Percentiles rank a stretch among this genome's conserved stretches.
Conservation (phyloP, 192 early-diverging fungal genomes). For the Haplosporangium gracile region DNA sequence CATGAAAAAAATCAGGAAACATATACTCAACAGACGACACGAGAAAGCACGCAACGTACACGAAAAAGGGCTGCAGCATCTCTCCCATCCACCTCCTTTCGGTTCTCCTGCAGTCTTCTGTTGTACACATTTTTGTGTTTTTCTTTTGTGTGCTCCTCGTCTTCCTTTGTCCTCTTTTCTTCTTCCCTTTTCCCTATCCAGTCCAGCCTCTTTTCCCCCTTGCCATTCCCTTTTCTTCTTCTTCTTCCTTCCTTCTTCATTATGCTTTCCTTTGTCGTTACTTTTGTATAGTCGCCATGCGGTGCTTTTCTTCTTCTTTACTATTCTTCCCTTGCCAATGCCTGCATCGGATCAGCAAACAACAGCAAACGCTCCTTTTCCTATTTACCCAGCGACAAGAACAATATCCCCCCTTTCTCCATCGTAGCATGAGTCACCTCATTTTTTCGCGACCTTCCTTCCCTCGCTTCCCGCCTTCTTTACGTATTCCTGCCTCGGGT, state of each 20-base stretch:
- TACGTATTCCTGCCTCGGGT: neutral
- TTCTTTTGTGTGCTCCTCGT: neutral
- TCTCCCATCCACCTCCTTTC: slow-evolving; percentile 6
- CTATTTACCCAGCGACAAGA: neutral
- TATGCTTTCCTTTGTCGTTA: neutral
- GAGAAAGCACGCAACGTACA: slow-evolving; percentile 3
- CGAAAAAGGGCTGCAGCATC: slow-evolving; percentile 1
- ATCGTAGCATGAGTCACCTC: slow-evolving; percentile 8
- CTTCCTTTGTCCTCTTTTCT: neutral
- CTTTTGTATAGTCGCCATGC: neutral
- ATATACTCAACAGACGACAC: neutral
- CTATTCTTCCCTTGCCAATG: neutral
- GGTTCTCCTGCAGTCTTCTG: slow-evolving; percentile 8
- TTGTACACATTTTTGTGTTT: neutral
- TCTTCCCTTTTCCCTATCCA: neutral
- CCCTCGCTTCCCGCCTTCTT: neutral
- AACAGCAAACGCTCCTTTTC: neutral
- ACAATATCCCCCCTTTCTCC: neutral
- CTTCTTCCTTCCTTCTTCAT: neutral
- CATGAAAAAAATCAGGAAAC: slow-evolving; percentile 5
- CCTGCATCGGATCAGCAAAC: neutral
- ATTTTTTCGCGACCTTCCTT: neutral
- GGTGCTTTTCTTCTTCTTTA: slow-evolving; percentile 3
- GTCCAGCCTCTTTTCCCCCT: neutral
- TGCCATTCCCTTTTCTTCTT: too few relatives aligned